Evolutionary conservation across 2,329 filamentous ascomycete genomes (phyloP).

Genomic region (Phyllosticta capitalensis): DNA sequence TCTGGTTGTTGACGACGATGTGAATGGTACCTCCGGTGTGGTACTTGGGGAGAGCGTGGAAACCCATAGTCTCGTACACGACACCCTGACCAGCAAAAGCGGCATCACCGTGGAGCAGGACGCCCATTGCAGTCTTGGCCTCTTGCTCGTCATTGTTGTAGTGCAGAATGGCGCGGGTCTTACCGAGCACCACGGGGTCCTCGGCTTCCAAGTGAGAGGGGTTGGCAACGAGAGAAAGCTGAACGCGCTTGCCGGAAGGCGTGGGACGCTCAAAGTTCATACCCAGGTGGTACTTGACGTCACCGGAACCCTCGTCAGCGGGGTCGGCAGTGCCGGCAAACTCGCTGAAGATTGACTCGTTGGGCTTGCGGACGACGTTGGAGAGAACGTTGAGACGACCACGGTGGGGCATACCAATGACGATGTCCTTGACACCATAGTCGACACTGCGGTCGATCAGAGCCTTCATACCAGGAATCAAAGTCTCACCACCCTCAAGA

Average conservation of each 20-base stretch:
- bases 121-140: conserved; percentile 85
- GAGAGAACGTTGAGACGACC: conserved; percentile 94
- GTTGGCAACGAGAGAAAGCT: conserved; percentile 95
- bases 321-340: conserved; percentile 83
- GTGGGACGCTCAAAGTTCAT: conserved; percentile 99
- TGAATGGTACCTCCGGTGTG: conserved; percentile 97
- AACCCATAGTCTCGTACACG: conserved; percentile 97
- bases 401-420: conserved; percentile 99
- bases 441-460: conserved; percentile 97
- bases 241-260: conserved; percentile 96
- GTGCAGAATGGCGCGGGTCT: conserved; percentile 95
- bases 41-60: conserved; percentile 91
- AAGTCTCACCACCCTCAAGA: conserved; percentile 90
- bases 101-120: conserved; percentile 92
- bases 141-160: conserved; percentile 95
- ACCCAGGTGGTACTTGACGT: conserved; percentile 98
- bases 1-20: conserved; percentile 98
- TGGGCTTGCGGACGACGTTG: conserved; percentile 98
- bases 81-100: conserved; percentile 94
- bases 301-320: conserved; percentile 90
- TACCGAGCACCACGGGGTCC: conserved; percentile 93
- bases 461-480: conserved; percentile 98
- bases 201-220: conserved; percentile 97
- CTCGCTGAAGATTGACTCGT: conserved; percentile 99
- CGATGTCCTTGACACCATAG: conserved; percentile 96